Evolutionary conservation across 2,329 filamentous ascomycete species (phyloP).

Genomic region (Cercospora canescens): DNA sequence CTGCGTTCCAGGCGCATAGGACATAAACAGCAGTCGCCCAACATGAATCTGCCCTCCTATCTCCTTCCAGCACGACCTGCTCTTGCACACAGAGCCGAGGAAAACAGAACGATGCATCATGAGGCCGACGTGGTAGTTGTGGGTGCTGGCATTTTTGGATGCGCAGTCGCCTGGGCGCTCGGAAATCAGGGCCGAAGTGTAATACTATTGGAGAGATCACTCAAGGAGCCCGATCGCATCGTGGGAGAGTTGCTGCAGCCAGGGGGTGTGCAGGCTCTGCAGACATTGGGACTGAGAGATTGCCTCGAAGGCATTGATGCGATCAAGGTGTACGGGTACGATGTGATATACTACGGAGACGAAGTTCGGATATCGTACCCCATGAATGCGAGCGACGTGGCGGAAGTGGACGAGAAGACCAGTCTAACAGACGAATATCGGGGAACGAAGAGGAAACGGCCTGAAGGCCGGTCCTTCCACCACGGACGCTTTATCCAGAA

Average conservation of each 20-base stretch:
- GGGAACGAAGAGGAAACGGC: slow-evolving; percentile 47
- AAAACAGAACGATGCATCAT: slow-evolving; percentile 56
- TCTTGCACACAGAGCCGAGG: slow-evolving; percentile 27
- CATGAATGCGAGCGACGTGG: slow-evolving; percentile 47
- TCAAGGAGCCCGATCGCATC: slow-evolving; percentile 93
- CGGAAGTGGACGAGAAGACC: slow-evolving; percentile 37
- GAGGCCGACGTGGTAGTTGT: slow-evolving; percentile 84
- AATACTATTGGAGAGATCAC: slow-evolving; percentile 80
- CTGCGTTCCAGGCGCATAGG: background rate
- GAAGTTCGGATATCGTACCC: slow-evolving; percentile 80
- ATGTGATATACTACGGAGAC: slow-evolving; percentile 77
- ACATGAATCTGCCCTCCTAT: slow-evolving; percentile 7
- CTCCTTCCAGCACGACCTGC: slow-evolving; percentile 16
- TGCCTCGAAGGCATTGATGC: slow-evolving; percentile 90
- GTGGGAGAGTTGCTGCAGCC: slow-evolving; percentile 95
- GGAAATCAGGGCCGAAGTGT: slow-evolving; percentile 90
- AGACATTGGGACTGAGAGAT: slow-evolving; percentile 74
- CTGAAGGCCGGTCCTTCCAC: slow-evolving; percentile 82
- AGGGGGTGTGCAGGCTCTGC: slow-evolving; percentile 79
- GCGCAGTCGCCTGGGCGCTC: slow-evolving; percentile 78
- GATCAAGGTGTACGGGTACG: slow-evolving; percentile 79
- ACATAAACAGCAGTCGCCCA: slow-evolving; percentile 6
- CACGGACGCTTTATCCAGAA: slow-evolving; percentile 90
- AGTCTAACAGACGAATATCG: slow-evolving; percentile 32
- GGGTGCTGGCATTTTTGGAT: slow-evolving; percentile 87